Conservation (phyloP, 2,329 filamentous ascomycete genomes). For the Cercospora janseana region DNA sequence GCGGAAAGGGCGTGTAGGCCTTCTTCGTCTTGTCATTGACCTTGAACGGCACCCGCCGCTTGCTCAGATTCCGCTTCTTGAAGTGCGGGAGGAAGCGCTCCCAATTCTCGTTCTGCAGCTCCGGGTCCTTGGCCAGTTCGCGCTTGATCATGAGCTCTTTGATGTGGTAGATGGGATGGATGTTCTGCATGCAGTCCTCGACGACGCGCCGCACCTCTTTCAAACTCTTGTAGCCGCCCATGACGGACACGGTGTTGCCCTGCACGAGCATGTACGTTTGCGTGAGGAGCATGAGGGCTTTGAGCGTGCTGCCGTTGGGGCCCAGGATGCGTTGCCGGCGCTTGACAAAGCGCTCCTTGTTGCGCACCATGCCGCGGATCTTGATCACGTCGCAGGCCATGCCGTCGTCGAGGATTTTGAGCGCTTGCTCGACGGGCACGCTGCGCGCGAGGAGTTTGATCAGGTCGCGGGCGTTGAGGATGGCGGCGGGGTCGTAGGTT, state of each 20-base stretch:
- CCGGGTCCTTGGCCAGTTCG: slow-evolving; percentile 85
- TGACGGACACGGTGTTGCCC: slow-evolving; percentile 88
- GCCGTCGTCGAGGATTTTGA: slow-evolving; percentile 92
- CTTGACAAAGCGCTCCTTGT: slow-evolving; percentile 95
- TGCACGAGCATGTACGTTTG: slow-evolving; percentile 92
- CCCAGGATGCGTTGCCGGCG: slow-evolving; percentile 88
- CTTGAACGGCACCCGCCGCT: slow-evolving; percentile 75
- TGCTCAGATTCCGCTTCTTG: slow-evolving; percentile 87
- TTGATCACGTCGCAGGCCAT: slow-evolving; percentile 95
- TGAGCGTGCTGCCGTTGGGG: slow-evolving; percentile 85
- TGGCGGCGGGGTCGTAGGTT: slow-evolving; percentile 86
- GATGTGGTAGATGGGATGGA: slow-evolving; percentile 87
- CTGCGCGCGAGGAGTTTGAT: slow-evolving; percentile 90
- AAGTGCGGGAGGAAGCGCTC: slow-evolving; percentile 95
- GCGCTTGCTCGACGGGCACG: slow-evolving; percentile 85
- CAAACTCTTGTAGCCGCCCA: slow-evolving; percentile 89
- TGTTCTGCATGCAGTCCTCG: slow-evolving; percentile 94
- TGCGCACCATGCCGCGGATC: slow-evolving; percentile 83
- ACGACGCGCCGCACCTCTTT: slow-evolving; percentile 89
- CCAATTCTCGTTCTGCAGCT: slow-evolving; percentile 85
- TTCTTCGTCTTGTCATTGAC: slow-evolving; percentile 94
- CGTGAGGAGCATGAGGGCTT: slow-evolving; percentile 89
- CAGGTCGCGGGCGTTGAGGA: slow-evolving; percentile 89
- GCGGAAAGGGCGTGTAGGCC: slow-evolving; percentile 94
- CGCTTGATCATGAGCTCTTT: slow-evolving; percentile 95